phyloP scores from a whole-genome alignment of 1,139 yeast species.

The Yamadazyma diospyri region DNA sequence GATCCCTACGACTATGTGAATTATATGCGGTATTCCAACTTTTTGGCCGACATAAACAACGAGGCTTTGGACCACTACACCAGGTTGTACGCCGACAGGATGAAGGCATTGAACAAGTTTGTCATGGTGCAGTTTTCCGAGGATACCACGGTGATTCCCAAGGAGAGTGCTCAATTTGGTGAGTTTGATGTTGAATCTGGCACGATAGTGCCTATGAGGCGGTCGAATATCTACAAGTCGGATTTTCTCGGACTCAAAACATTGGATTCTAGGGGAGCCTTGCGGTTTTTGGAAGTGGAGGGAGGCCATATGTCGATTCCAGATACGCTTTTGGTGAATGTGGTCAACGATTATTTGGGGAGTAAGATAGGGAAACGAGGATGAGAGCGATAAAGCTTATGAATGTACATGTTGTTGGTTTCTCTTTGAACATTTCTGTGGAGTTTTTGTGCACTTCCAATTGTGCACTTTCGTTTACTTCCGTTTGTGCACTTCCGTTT shows the following conservation, averaged over 20 bases:
- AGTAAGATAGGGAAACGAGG: too few species aligned
- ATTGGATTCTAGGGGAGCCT: conserved; percentile 38
- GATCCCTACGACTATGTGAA: conserved; percentile 44
- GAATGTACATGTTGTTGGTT: too few species aligned
- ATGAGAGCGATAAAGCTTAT: too few species aligned
- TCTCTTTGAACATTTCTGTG: too few species aligned
- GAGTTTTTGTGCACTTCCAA: too few species aligned
- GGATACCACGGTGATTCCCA: conserved; percentile 71
- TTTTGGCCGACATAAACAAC: conserved; percentile 65
- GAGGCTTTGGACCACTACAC: conserved; percentile 37
- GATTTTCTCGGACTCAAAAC: conserved; percentile 59
- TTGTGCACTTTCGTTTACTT: too few species aligned
- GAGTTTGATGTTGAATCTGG: conserved; percentile 50
- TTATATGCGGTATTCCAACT: conserved; percentile 49
- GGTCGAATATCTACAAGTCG: conserved; percentile 46
- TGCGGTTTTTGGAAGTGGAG: conserved; percentile 50
- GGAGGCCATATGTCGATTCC: conserved; percentile 69
- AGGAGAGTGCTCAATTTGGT: conserved; percentile 64
- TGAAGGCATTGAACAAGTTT: conserved; percentile 45
- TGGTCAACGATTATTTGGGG: conserved; percentile 35
- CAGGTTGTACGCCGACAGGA: conserved; percentile 36
- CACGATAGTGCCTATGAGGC: conserved; percentile 39
- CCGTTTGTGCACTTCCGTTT: too few species aligned
- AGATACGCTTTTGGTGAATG: conserved; percentile 40
- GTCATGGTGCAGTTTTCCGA: conserved; percentile 58